Evolutionary conservation across 306 rosid species (phyloP).

Genomic region (Hippophae tibetana): DNA sequence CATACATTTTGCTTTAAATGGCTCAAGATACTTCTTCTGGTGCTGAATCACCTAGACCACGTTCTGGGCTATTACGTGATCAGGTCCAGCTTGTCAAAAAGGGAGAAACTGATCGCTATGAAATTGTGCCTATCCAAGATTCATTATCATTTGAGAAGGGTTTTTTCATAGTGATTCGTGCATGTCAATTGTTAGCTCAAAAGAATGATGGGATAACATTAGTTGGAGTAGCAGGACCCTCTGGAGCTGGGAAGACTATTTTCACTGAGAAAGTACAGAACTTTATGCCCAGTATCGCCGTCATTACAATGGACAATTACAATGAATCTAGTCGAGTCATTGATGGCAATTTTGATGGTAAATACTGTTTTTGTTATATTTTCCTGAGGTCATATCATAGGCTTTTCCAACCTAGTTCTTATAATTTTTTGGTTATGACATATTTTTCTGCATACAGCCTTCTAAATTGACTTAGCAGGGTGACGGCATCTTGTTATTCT

Average conservation of each 20-base stretch:
- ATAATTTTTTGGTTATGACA: not conserved
- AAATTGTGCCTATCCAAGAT: slow-evolving; percentile 71
- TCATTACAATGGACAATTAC: slow-evolving; percentile 91
- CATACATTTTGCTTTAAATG: slow-evolving; percentile 29
- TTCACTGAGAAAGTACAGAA: slow-evolving; percentile 83
- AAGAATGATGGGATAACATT: slow-evolving; percentile 75
- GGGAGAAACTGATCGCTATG: slow-evolving; percentile 71
- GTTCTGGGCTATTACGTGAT: slow-evolving; percentile 69
- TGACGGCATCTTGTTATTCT: not conserved
- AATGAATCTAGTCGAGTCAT: slow-evolving; percentile 87
- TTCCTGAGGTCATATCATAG: not conserved
- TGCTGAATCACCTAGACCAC: slow-evolving; percentile 62
- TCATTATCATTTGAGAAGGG: slow-evolving; percentile 88
- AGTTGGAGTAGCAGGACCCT: slow-evolving; percentile 98
- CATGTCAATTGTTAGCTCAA: slow-evolving; percentile 87
- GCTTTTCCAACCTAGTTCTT: not conserved
- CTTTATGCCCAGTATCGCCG: slow-evolving; percentile 92
- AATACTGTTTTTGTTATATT: slow-evolving; percentile 1
- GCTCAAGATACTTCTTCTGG: slow-evolving; percentile 48
- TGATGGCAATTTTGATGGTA: slow-evolving; percentile 96
- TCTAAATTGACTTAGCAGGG: not conserved
- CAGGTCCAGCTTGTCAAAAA: slow-evolving; percentile 75
- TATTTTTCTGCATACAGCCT: not conserved
- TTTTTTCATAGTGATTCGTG: slow-evolving; percentile 88
- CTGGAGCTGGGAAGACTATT: slow-evolving; percentile 97